phyloP scores from a whole-genome alignment of 331 rosid species.

The Arachis monticola region DNA sequence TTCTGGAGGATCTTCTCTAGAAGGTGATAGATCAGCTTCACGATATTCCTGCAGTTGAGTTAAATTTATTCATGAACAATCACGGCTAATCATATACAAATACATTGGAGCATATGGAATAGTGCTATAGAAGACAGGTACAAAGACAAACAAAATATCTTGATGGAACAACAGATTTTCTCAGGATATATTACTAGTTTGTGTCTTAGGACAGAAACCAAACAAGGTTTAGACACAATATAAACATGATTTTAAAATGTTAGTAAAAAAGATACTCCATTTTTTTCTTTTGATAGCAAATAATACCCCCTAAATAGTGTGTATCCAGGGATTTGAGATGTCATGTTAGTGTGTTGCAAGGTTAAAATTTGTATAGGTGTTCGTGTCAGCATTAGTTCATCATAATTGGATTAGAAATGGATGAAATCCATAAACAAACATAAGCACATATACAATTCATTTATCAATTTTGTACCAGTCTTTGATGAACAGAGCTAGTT shows the following conservation, averaged over 20 bases:
- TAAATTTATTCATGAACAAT: slow-evolving; percentile 21
- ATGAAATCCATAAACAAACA: slow-evolving; percentile 1
- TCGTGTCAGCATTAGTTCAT: neutral
- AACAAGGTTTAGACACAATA: too few species aligned
- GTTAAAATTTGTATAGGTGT: too few species aligned
- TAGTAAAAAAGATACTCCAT: too few species aligned
- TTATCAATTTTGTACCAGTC: slow-evolving; percentile 62
- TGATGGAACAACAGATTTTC: too few species aligned
- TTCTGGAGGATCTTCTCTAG: slow-evolving; percentile 33
- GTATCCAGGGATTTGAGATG: too few species aligned
- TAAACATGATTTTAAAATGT: too few species aligned
- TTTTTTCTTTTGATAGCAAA: too few species aligned
- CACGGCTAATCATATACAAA: neutral
- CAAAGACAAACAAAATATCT: too few species aligned
- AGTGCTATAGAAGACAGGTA: neutral
- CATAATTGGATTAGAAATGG: neutral
- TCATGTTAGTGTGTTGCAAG: too few species aligned
- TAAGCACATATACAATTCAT: neutral
- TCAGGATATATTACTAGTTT: too few species aligned
- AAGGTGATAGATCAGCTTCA: slow-evolving; percentile 48
- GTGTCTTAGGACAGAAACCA: too few species aligned
- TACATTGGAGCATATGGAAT: neutral
- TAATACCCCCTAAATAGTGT: too few species aligned
- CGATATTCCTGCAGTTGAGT: slow-evolving; percentile 60
- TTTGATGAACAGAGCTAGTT: slow-evolving; percentile 58